Evolutionary conservation across 2,329 filamentous ascomycete genomes (phyloP).

Genomic region (Neodidymelliopsis sp.): DNA sequence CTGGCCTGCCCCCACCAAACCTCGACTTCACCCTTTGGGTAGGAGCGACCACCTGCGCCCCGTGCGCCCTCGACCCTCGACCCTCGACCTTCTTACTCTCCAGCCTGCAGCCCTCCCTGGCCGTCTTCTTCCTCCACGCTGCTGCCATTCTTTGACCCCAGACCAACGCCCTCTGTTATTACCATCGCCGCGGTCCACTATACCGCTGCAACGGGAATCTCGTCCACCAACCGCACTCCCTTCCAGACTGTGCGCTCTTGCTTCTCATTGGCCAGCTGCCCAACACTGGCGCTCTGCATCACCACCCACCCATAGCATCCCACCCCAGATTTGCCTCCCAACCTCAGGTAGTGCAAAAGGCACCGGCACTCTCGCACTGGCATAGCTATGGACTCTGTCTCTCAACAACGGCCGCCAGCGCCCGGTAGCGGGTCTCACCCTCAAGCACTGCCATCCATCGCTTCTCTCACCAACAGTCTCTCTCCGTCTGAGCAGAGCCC

Average conservation of each 20-base stretch:
- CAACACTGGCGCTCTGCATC: slow-evolving; percentile 33
- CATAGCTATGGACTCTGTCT: slow-evolving; percentile 39
- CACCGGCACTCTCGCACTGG: slow-evolving; percentile 13
- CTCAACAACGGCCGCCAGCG: slow-evolving; percentile 37
- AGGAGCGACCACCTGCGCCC: slow-evolving; percentile 24
- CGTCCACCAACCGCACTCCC: slow-evolving; percentile 15
- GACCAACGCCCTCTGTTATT: slow-evolving; percentile 12
- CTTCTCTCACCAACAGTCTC: slow-evolving; percentile 47
- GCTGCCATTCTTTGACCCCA: slow-evolving; percentile 23
- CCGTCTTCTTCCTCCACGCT: slow-evolving; percentile 23
- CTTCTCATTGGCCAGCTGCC: slow-evolving; percentile 30
- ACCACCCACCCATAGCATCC: slow-evolving; percentile 28
- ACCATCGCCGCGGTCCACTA: slow-evolving; percentile 16
- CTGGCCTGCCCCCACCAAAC: slow-evolving; percentile 34
- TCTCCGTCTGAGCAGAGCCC: slow-evolving; percentile 44
- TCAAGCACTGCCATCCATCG: slow-evolving; percentile 49
- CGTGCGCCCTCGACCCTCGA: slow-evolving; percentile 22
- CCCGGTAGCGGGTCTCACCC: slow-evolving; percentile 38
- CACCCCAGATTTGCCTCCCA: slow-evolving; percentile 14
- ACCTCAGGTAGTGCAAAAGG: slow-evolving; percentile 18
- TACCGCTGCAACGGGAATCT: slow-evolving; percentile 14
- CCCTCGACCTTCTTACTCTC: slow-evolving; percentile 15
- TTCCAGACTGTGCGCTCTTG: slow-evolving; percentile 17
- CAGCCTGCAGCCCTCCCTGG: slow-evolving; percentile 15
- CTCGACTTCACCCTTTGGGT: slow-evolving; percentile 33